These are phyloP conservation scores for Calocera cornea DNA, from an alignment of 768 basidiomycete species.

Conservation along the genomic window DNA sequence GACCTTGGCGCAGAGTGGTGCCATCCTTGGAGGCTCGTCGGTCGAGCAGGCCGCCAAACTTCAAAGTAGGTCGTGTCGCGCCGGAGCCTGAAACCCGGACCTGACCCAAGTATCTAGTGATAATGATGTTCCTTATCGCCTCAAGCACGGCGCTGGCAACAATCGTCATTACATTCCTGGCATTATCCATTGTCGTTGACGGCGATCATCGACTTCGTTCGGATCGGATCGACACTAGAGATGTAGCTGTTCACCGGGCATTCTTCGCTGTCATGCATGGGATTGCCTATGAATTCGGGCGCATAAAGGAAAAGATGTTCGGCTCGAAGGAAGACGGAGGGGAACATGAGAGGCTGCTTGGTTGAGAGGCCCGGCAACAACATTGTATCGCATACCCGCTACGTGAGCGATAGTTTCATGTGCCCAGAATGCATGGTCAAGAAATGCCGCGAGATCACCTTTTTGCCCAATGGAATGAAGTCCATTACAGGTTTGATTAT, in stretches of 20 bases:
- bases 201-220: conserved; percentile 45
- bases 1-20: conserved; percentile 39
- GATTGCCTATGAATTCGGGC: background rate
- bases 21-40: conserved; percentile 72
- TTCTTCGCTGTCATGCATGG: background rate
- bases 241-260: background rate
- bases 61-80: conserved; percentile 35
- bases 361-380: background rate
- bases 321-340: background rate
- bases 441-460: no score
- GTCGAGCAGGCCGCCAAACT: conserved; percentile 74
- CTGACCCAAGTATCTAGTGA: conserved; percentile 31
- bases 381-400: no score
- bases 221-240: conserved; percentile 40
- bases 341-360: background rate
- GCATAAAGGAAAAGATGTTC: background rate
- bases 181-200: conserved; percentile 54
- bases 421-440: no score
- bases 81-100: background rate
- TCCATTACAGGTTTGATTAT: background rate
- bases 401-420: no score
- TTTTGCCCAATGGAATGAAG: background rate
- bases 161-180: conserved; percentile 47
- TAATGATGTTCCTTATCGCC: conserved; percentile 89
- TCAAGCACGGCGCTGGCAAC: conserved; percentile 60